A percentile compares a stretch with the other conserved stretches of the same genome.
phyloP scores from a whole-genome alignment of 345 rosid species.

The Salix suchowensis region DNA sequence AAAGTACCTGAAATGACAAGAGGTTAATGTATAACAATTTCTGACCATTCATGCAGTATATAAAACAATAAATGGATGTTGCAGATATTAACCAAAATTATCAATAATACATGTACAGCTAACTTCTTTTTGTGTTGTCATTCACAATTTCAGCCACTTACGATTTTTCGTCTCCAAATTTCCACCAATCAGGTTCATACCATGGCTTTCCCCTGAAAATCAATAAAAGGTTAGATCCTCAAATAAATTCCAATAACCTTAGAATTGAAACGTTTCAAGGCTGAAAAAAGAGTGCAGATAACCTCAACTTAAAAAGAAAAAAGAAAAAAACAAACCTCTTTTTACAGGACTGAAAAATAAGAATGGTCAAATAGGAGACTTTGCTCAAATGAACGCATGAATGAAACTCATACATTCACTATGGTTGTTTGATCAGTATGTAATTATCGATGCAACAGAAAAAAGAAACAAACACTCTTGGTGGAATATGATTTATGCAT shows the following conservation, averaged over 20 bases:
- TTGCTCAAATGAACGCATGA: not conserved
- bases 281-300: not conserved
- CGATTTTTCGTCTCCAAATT: slow-evolving; percentile 90
- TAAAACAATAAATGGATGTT: not conserved
- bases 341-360: not conserved
- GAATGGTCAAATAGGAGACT: not conserved
- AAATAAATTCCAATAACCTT: not conserved
- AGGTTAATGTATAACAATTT: not conserved
- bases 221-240: slow-evolving; percentile 9
- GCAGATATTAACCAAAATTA: not conserved
- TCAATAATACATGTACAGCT: not conserved
- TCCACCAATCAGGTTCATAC: slow-evolving; percentile 99
- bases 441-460: not conserved
- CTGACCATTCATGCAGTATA: not conserved
- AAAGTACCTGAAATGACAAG: slow-evolving; percentile 61
- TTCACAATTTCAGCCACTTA: slow-evolving; percentile 44
- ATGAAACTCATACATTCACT: not conserved
- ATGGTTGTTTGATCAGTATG: not conserved
- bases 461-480: not conserved
- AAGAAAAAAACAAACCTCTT: not conserved
- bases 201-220: slow-evolving; percentile 74
- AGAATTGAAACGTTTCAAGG: not conserved
- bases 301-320: not conserved
- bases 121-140: not conserved
- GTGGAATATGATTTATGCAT: not conserved